A percentile compares a stretch with the other conserved stretches of the same genome.
Conservation (phyloP, 31 red algal species). For the Bonnemaisonia californica region DNA sequence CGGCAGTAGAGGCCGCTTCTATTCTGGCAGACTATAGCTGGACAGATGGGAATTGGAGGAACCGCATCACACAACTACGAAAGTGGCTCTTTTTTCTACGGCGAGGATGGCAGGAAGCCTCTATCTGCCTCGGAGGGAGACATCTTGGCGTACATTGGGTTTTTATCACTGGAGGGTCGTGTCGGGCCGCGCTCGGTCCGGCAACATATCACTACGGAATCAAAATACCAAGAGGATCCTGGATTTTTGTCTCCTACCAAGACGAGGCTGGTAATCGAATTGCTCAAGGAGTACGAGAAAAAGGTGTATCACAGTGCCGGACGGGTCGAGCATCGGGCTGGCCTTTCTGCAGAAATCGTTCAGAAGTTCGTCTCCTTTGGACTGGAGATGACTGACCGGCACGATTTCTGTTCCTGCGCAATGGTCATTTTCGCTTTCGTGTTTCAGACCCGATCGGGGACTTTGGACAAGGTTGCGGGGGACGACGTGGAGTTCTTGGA, state of each 20-base stretch:
- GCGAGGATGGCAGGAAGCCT: background rate
- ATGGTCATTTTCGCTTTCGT: constrained; percentile 1
- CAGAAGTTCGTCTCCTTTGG: background rate
- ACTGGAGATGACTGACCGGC: background rate
- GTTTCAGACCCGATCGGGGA: background rate
- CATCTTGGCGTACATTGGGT: background rate
- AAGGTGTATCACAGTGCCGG: background rate
- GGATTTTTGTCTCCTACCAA: no score
- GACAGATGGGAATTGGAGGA: background rate
- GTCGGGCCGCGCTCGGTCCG: background rate
- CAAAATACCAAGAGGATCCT: background rate
- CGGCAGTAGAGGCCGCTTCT: background rate
- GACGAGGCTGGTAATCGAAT: no score
- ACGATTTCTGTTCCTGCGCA: background rate
- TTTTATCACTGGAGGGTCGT: background rate
- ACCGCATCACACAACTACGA: background rate
- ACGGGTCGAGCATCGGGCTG: background rate
- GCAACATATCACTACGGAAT: background rate
- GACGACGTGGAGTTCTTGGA: background rate
- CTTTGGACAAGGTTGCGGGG: background rate
- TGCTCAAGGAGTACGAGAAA: background rate
- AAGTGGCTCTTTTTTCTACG: background rate
- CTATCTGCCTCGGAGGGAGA: background rate
- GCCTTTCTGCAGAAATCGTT: background rate
- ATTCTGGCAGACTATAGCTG: background rate